Evolutionary conservation across 2,329 filamentous ascomycete species (phyloP), one percentile per base, ranked within the genome.

Genomic region (Fusarium avenaceum): DNA sequence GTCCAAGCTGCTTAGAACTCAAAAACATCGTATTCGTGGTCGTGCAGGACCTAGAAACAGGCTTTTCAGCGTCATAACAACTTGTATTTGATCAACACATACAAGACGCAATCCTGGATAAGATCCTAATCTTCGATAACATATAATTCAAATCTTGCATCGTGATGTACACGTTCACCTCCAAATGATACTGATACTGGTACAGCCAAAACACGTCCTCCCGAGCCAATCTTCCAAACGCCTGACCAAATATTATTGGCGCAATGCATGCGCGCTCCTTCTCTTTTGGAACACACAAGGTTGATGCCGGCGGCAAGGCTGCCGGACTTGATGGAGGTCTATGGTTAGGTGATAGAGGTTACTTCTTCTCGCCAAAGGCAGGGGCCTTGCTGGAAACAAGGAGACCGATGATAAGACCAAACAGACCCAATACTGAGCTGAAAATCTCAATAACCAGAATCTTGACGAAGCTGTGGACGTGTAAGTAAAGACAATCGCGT

Each of bases 381-480:
- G 83, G 78, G 26, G 96, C 94, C 81, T 96, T 97, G 78, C 90
- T 87, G 61, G 93, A 92, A 52, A 98, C 87, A 70, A 99, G 85
- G 56, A 99, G 87, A 45, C 96, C 96, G 72, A 99, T 90, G 76
- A 99, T 99, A 68, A 99, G 86, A 61, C 96, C 96, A 76, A 99
- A 99, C 5, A 99, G 89, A 68, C 96, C 96, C 13, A 99, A 86
- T 48, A 99, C 95, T 40, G 95, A 98, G 79, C 94, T 97, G 85
- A 99, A 99, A 79, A 99, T 99, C 82, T 99, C 96, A 76, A 99
- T 96, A 72, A 99, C 95, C 52, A 99, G 89, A 72, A 99, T 97
- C 84, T 97, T 97, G 82, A 99, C 95, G 81, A 99, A 99, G 55
- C 94, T 97, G 57, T 9, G 51, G 14, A 10, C 4, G 17, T 33